Conservation (phyloP, 192 early-diverging fungal species). For the Coemansia sp. region DNA sequence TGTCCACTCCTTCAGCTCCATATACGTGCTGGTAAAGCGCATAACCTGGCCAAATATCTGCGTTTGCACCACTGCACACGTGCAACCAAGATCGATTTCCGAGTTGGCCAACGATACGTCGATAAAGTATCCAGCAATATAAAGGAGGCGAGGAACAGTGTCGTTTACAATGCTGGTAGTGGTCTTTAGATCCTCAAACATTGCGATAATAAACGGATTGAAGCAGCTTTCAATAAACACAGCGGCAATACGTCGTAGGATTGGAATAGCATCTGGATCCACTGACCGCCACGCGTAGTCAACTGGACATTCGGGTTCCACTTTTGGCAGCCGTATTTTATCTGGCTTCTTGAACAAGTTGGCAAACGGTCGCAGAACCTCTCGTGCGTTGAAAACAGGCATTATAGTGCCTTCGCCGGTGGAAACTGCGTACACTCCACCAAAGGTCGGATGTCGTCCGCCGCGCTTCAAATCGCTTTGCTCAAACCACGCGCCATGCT, state of each 20-base stretch:
- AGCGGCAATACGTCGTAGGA: slow-evolving; percentile 35
- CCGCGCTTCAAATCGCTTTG: slow-evolving; percentile 16
- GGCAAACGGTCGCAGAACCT: slow-evolving; percentile 46
- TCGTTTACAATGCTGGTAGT: slow-evolving; percentile 23
- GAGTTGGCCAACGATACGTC: slow-evolving; percentile 47
- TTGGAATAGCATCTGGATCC: slow-evolving; percentile 21
- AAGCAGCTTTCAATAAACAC: slow-evolving; percentile 50
- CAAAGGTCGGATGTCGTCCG: slow-evolving; percentile 65
- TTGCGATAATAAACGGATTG: slow-evolving; percentile 37
- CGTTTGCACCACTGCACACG: slow-evolving; percentile 31
- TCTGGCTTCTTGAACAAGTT: slow-evolving; percentile 29
- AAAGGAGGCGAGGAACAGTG: slow-evolving; percentile 29
- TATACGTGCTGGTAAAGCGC: slow-evolving; percentile 35
- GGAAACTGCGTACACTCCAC: slow-evolving; percentile 62
- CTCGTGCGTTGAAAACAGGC: slow-evolving; percentile 45
- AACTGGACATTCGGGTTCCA: slow-evolving; percentile 13
- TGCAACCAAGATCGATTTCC: slow-evolving; percentile 44
- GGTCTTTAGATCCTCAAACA: slow-evolving; percentile 39
- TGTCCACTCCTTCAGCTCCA: slow-evolving; percentile 42
- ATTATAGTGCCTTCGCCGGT: slow-evolving; percentile 48
- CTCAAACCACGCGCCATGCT: slow-evolving; percentile 27
- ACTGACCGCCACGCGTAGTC: slow-evolving; percentile 36
- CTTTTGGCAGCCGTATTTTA: slow-evolving; percentile 22
- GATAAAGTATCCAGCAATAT: slow-evolving; percentile 48
- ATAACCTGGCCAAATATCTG: slow-evolving; percentile 42